Evolutionary conservation across 768 basidiomycete species (phyloP).

Genomic region (Leucocoprinus sp.): DNA sequence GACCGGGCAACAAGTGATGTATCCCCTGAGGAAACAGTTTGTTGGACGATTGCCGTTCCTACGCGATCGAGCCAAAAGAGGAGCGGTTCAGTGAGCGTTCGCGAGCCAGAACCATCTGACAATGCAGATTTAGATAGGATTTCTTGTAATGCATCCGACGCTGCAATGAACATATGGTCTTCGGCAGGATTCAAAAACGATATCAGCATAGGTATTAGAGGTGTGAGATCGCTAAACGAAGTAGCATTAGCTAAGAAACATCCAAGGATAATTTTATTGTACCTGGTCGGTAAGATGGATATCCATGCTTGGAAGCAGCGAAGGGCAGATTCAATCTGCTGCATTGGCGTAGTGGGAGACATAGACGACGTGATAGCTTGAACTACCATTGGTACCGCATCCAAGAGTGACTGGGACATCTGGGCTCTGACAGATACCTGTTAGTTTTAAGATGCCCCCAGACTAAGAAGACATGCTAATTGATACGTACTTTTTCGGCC

Average conservation of each 20-base stretch:
- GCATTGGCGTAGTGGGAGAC: conserved; percentile 23
- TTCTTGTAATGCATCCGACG: conserved; percentile 70
- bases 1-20: conserved; percentile 57
- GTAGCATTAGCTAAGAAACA: not conserved
- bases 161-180: conserved; percentile 47
- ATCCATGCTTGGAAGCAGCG: conserved; percentile 85
- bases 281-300: conserved; percentile 60
- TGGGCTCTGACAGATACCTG: conserved; percentile 35
- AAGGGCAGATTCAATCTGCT: conserved; percentile 62
- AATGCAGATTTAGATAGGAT: conserved; percentile 69
- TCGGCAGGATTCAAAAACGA: conserved; percentile 47
- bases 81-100: conserved; percentile 76
- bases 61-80: conserved; percentile 65
- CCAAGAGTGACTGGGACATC: conserved; percentile 56
- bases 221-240: conserved; percentile 52
- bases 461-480: not conserved
- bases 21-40: conserved; percentile 27
- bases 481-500: conserved; percentile 57
- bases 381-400: conserved; percentile 64
- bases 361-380: conserved; percentile 59
- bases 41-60: conserved; percentile 40
- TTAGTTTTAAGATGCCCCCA: not conserved
- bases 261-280: conserved; percentile 14
- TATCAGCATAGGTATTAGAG: conserved; percentile 60
- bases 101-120: conserved; percentile 58